These are phyloP conservation scores for Mortierella hygrophila DNA, from an alignment of 192 early-diverging fungal species.

Conservation along the genomic window DNA sequence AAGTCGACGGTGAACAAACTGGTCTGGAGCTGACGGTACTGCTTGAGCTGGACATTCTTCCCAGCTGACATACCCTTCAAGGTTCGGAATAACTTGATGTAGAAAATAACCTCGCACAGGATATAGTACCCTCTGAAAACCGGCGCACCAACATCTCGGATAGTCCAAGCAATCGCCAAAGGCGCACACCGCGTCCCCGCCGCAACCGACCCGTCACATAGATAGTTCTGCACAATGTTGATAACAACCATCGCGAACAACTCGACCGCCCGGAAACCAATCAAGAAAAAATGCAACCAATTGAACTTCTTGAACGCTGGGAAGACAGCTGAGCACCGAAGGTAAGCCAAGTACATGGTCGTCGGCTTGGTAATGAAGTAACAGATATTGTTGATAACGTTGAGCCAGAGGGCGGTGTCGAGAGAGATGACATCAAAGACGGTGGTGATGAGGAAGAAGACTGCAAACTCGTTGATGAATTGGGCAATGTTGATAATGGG, in stretches of 20 bases:
- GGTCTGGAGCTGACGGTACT: constrained; percentile 51
- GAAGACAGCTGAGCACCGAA: constrained; percentile 46
- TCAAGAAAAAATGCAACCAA: constrained; percentile 42
- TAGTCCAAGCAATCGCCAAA: constrained; percentile 35
- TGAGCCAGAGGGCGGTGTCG: constrained; percentile 32
- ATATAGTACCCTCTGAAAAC: constrained; percentile 55
- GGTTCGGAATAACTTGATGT: constrained; percentile 45
- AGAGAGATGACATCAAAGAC: constrained; percentile 22
- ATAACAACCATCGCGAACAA: constrained; percentile 43
- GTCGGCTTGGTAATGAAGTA: constrained; percentile 56
- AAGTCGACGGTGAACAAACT: constrained; percentile 51
- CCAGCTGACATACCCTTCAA: constrained; percentile 35
- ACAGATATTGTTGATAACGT: constrained; percentile 54
- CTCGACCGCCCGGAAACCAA: constrained; percentile 39
- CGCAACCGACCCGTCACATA: constrained; percentile 44
- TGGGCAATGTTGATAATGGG: constrained; percentile 56
- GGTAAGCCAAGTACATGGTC: constrained; percentile 56
- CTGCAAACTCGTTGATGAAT: constrained; percentile 45
- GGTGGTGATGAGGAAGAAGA: constrained; percentile 47
- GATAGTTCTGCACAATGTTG: constrained; percentile 42
- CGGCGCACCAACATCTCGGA: constrained; percentile 47
- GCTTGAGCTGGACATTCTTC: constrained; percentile 35
- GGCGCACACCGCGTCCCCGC: constrained; percentile 29
- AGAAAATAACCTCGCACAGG: constrained; percentile 51
- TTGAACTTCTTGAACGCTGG: constrained; percentile 29